Evolutionary conservation across 2,329 filamentous ascomycete species (phyloP).

Genomic region (Pseudophaeomoniella oleicola): DNA sequence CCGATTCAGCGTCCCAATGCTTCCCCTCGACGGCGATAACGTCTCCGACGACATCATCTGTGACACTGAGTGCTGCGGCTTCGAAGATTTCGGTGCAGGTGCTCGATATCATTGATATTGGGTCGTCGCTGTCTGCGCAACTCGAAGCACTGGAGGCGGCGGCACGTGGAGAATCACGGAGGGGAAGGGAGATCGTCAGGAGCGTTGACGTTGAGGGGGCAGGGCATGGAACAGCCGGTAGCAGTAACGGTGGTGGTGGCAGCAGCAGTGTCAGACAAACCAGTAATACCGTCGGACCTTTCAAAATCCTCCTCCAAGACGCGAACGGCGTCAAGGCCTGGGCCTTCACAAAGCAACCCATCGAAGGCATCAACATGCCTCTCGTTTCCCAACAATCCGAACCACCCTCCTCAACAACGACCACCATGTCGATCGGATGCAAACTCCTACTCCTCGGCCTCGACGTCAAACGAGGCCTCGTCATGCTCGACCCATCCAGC

Average conservation of each 20-base stretch:
- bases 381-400: background rate
- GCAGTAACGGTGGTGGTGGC: constrained; percentile 1
- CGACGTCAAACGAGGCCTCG: constrained; percentile 56
- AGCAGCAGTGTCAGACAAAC: no score
- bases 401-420: constrained; percentile 10
- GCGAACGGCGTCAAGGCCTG: constrained; percentile 52
- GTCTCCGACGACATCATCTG: constrained; percentile 27
- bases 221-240: constrained; percentile 10
- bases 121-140: constrained; percentile 69
- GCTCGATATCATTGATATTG: constrained; percentile 72
- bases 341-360: constrained; percentile 54
- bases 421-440: constrained; percentile 56
- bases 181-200: constrained; percentile 68
- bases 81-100: constrained; percentile 64
- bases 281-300: constrained; percentile 48
- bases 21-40: constrained; percentile 45
- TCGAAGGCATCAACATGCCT: constrained; percentile 48
- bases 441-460: constrained; percentile 61
- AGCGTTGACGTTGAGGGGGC: constrained; percentile 40
- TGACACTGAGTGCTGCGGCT: constrained; percentile 41
- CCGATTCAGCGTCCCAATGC: constrained; percentile 24
- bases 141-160: constrained; percentile 53
- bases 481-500: constrained; percentile 59
- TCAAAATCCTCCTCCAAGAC: constrained; percentile 75
- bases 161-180: constrained; percentile 34